These are phyloP conservation scores for Cladosporium sp. DNA, from an alignment of 2,329 filamentous ascomycete species.

Conservation along the genomic window DNA sequence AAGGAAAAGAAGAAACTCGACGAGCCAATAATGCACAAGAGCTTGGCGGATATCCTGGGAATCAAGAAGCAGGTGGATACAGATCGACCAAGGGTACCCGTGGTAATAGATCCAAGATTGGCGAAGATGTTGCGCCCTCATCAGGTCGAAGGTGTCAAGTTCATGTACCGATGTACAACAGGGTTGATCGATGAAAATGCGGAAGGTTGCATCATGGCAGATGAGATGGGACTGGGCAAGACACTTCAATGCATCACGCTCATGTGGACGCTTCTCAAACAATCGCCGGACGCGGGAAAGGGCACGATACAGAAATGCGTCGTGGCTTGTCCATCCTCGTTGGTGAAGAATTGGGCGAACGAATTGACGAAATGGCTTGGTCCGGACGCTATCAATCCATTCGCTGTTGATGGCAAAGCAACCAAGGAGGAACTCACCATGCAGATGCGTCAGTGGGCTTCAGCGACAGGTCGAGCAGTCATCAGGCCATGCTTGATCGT, in stretches of 20 bases:
- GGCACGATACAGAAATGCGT: constrained; percentile 93
- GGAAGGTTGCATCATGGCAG: constrained; percentile 98
- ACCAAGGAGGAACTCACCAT: constrained; percentile 88
- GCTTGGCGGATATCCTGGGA: constrained; percentile 88
- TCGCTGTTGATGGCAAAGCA: constrained; percentile 95
- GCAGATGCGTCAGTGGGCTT: constrained; percentile 92
- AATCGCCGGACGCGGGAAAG: constrained; percentile 90
- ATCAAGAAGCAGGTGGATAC: constrained; percentile 78
- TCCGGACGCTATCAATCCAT: constrained; percentile 82
- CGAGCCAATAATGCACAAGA: constrained; percentile 85
- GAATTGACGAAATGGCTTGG: constrained; percentile 96
- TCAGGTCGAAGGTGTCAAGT: constrained; percentile 97
- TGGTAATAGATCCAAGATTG: constrained; percentile 89
- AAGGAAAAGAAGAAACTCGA: constrained; percentile 57
- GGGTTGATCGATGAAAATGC: constrained; percentile 93
- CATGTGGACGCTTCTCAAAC: constrained; percentile 94
- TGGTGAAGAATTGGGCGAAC: constrained; percentile 98
- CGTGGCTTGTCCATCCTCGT: constrained; percentile 91
- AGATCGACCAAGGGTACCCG: constrained; percentile 83
- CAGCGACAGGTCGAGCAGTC: constrained; percentile 81
- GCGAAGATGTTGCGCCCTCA: constrained; percentile 90
- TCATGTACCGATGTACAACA: constrained; percentile 91
- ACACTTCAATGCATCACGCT: constrained; percentile 95
- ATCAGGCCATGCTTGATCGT: constrained; percentile 94
- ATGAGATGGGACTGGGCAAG: constrained; percentile 98